Conservation (phyloP, 495 filamentous ascomycete genomes). For the Neurospora sp. region DNA sequence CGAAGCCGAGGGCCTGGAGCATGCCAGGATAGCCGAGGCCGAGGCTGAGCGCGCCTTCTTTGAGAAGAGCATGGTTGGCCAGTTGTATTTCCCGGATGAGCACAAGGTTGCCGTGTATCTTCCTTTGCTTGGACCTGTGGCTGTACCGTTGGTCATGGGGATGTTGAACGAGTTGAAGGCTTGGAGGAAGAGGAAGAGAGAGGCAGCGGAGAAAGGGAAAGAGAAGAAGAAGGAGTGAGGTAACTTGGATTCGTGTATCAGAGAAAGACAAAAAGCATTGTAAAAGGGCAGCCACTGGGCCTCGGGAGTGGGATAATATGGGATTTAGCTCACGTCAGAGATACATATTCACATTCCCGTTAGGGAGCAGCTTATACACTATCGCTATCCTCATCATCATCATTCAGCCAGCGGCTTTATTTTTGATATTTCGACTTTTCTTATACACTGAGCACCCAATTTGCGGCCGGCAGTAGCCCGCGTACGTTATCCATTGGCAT, state of each 20-base stretch:
- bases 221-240: conserved; percentile 23
- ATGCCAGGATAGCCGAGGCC: conserved; percentile 73
- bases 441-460: neutral
- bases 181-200: conserved; percentile 34
- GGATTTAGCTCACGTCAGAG: neutral
- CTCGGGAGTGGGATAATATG: neutral
- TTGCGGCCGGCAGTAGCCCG: neutral
- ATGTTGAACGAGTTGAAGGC: conserved; percentile 68
- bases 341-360: neutral
- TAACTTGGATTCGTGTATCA: no score
- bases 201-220: conserved; percentile 17
- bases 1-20: conserved; percentile 50
- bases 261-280: neutral
- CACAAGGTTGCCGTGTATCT: conserved; percentile 98
- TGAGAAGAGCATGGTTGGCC: conserved; percentile 97
- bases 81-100: conserved; percentile 95
- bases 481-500: neutral
- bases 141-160: conserved; percentile 78
- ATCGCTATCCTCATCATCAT: neutral
- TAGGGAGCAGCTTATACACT: neutral
- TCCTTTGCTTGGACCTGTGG: conserved; percentile 82
- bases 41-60: conserved; percentile 95
- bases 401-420: neutral
- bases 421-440: neutral
- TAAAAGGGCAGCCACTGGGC: neutral